phyloP scores from a whole-genome alignment of 2,329 filamentous ascomycete genomes.

The Pseudogymnoascus pannorum region DNA sequence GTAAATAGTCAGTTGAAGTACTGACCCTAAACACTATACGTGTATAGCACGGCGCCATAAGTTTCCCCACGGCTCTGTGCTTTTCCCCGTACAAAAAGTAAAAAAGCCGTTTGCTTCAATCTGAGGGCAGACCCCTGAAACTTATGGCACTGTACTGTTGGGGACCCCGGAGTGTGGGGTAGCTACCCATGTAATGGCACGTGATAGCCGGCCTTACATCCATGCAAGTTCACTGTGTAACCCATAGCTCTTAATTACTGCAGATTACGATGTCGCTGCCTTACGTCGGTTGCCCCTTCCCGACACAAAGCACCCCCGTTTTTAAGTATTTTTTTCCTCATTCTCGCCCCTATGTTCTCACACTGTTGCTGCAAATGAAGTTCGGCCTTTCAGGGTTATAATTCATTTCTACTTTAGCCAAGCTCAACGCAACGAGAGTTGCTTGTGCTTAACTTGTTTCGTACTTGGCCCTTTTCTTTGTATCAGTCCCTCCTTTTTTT shows the following conservation, averaged over 20 bases:
- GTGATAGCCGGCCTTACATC: too few species aligned
- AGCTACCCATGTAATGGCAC: too few species aligned
- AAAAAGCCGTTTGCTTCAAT: too few species aligned
- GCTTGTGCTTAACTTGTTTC: not conserved
- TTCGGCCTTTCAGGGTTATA: not conserved
- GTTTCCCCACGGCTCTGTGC: too few species aligned
- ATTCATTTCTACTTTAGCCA: not conserved
- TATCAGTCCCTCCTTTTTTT: not conserved
- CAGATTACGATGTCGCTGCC: not conserved
- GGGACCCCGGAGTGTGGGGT: too few species aligned
- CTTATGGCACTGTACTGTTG: too few species aligned
- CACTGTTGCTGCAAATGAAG: not conserved
- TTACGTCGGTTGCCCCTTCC: not conserved
- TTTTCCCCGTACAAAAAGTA: too few species aligned
- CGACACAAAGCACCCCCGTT: not conserved
- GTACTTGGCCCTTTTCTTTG: not conserved
- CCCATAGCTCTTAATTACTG: not conserved
- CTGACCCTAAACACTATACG: too few species aligned
- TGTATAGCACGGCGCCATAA: too few species aligned
- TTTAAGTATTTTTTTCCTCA: not conserved
- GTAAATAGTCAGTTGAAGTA: too few species aligned
- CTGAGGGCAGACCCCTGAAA: too few species aligned
- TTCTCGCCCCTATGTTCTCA: not conserved
- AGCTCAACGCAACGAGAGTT: not conserved
- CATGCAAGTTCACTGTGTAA: not conserved